These are phyloP conservation scores for Goniomonas avonlea DNA, from an alignment of 78 protist species.

Conservation along the genomic window DNA sequence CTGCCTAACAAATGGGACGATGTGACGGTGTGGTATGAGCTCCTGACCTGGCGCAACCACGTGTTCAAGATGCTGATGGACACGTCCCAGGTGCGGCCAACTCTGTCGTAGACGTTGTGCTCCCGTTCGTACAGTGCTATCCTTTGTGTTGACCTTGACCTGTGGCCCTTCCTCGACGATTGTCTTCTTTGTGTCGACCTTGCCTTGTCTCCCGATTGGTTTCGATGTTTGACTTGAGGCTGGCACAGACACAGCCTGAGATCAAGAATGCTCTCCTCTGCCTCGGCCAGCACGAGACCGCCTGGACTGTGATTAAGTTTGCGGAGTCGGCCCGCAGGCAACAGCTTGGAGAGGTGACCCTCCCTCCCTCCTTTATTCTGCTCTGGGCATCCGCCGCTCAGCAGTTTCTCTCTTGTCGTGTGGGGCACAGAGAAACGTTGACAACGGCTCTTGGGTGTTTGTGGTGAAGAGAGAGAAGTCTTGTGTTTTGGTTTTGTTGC, in stretches of 20 bases:
- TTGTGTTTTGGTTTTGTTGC: no score
- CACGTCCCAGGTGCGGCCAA: neutral
- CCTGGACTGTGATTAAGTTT: conserved; percentile 31
- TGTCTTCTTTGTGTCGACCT: no score
- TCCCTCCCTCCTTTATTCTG: no score
- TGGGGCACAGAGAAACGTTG: no score
- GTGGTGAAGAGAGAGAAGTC: no score
- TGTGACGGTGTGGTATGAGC: conserved; percentile 37
- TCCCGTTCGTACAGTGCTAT: neutral
- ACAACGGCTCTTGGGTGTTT: no score
- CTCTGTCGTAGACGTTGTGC: neutral
- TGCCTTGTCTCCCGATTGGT: no score
- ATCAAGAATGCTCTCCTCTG: conserved; percentile 3
- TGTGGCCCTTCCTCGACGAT: no score
- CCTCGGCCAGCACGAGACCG: conserved; percentile 10
- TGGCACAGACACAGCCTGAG: neutral
- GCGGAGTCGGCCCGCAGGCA: conserved; percentile 39
- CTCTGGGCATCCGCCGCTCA: no score
- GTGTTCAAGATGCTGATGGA: conserved; percentile 33
- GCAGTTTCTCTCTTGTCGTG: no score
- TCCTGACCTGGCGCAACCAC: conserved; percentile 44
- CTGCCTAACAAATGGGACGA: conserved; percentile 51
- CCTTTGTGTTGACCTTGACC: neutral
- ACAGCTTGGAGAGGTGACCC: neutral
- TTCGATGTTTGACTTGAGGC: neutral